Evolutionary conservation across 768 basidiomycete species (phyloP), one percentile per base, ranked within the genome.

Genomic region (Lentinus tigrinus): DNA sequence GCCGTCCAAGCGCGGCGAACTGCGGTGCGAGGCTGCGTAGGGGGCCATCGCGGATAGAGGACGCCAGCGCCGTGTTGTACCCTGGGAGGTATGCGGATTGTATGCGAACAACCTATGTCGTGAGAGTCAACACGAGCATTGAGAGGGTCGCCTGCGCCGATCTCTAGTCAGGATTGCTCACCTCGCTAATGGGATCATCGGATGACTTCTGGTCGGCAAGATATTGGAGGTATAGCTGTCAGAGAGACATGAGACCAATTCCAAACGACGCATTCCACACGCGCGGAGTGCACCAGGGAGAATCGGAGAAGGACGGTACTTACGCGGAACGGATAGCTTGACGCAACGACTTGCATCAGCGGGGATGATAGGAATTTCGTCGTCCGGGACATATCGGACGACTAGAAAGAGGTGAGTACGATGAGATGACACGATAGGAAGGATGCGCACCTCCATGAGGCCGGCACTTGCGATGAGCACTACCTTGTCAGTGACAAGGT

Each of bases 281-380:
- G 23, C 31, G 37, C 40, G 40, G 16, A 27, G 38, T 26, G 23
- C 16, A 39, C 47, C 17, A n/a, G 57, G 28, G 37, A 8, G 16
- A 19, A 16, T 5, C 13, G 31, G 31, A 6, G 31, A 36, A 19
- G 31, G 11, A 23, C 31, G 50, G 47, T 9, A 71, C 79, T 56
- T 64, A 89, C 87, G 58, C 81, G 80, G 58, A 85, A 81, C 5
- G 85, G 82, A 19, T 76, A 74, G 64, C 83, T 88, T 13, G 87
- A 80, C 0, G 87, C 80, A 11, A 89, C 63, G 13, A 79, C 75
- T 70, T 90, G 88, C n/a, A 90, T 79, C 14, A 91, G 63, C 0
- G 89, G 88, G 2, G 87, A 85, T 5, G 88, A 89, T 82, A 91
- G 88, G 69, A 91, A 84, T 69, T 87, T 89, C 11, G 84, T 79